Conservation (phyloP, 768 basidiomycete species). For the Kwoniella bestiolae region DNA sequence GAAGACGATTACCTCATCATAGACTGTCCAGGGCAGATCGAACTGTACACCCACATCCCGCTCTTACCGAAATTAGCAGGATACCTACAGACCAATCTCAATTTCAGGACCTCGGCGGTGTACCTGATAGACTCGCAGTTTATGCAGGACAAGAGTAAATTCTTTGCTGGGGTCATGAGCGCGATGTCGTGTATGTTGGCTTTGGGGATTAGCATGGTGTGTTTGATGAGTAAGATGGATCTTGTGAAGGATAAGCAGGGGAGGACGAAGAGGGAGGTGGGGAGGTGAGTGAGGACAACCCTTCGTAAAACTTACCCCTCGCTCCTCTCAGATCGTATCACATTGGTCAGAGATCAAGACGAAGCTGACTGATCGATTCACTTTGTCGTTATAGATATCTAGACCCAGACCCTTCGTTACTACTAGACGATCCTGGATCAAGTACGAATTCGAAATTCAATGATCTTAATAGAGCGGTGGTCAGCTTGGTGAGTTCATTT, state of each 20-base stretch:
- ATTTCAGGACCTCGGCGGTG: conserved; percentile 81
- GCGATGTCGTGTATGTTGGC: conserved; percentile 99
- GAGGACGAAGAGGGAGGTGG: conserved; percentile 70
- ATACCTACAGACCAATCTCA: conserved; percentile 67
- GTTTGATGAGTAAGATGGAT: conserved; percentile 99
- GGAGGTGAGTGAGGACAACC: conserved; percentile 64
- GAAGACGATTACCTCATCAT: conserved; percentile 83
- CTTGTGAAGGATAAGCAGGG: conserved; percentile 71
- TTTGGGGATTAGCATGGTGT: conserved; percentile 94
- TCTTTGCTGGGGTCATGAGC: conserved; percentile 94
- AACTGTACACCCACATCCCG: conserved; percentile 97
- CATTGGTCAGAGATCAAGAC: too few species aligned
- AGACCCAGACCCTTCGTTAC: conserved; percentile 89
- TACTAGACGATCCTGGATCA: conserved; percentile 63
- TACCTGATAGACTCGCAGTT: conserved; percentile 98
- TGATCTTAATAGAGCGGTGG: conserved; percentile 90
- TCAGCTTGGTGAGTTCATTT: conserved; percentile 74
- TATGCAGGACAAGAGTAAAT: conserved; percentile 99
- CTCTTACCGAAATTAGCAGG: conserved; percentile 88
- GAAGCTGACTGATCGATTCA: background rate
- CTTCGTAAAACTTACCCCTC: too few species aligned
- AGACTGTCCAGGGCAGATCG: conserved; percentile 72
- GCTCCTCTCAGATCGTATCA: too few species aligned
- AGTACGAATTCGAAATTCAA: conserved; percentile 79
- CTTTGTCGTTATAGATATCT: conserved; percentile 68